phyloP scores from a whole-genome alignment of 2,329 filamentous ascomycete species.

The Sclerotinia borealis region DNA sequence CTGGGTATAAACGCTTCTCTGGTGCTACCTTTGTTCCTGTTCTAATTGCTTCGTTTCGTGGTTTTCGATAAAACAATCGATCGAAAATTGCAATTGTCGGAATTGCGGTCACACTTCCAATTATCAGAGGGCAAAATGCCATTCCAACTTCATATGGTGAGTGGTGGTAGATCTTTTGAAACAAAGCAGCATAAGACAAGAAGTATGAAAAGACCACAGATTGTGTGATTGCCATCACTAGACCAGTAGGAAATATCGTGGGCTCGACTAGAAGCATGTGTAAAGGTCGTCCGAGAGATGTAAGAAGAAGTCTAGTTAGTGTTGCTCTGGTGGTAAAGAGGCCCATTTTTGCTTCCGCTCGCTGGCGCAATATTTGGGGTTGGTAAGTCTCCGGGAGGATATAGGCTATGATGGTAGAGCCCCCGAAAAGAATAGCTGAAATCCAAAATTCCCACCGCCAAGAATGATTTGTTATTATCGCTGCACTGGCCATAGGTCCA shows the following conservation, averaged over 20 bases:
- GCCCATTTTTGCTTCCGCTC: neutral
- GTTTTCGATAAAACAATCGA: slow-evolving; percentile 1
- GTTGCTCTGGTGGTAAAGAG: neutral
- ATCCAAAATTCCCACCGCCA: slow-evolving; percentile 18
- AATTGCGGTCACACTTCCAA: slow-evolving; percentile 9
- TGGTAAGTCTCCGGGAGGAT: slow-evolving; percentile 16
- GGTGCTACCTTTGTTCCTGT: slow-evolving; percentile 33
- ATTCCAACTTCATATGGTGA: slow-evolving; percentile 14
- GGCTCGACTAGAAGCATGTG: slow-evolving; percentile 17
- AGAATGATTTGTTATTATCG: neutral
- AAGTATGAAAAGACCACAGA: slow-evolving; percentile 16
- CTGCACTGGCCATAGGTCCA: slow-evolving; percentile 12
- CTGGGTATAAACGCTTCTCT: slow-evolving; percentile 52
- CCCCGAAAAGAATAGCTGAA: slow-evolving; percentile 9
- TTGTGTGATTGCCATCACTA: slow-evolving; percentile 13
- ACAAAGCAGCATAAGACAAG: slow-evolving; percentile 12
- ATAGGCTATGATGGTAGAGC: neutral
- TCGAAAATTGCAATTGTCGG: slow-evolving; percentile 3
- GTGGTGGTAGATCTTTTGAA: slow-evolving; percentile 12
- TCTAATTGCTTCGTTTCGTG: neutral
- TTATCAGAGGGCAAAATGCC: slow-evolving; percentile 11
- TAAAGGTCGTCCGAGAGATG: slow-evolving; percentile 12
- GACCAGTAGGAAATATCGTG: slow-evolving; percentile 9
- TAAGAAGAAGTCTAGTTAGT: slow-evolving; percentile 4
- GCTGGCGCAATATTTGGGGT: slow-evolving; percentile 8